Evolutionary conservation across 139 green algal species (phyloP), one percentile per base, ranked within the genome.

Genomic region (Haematococcus lacustris): DNA sequence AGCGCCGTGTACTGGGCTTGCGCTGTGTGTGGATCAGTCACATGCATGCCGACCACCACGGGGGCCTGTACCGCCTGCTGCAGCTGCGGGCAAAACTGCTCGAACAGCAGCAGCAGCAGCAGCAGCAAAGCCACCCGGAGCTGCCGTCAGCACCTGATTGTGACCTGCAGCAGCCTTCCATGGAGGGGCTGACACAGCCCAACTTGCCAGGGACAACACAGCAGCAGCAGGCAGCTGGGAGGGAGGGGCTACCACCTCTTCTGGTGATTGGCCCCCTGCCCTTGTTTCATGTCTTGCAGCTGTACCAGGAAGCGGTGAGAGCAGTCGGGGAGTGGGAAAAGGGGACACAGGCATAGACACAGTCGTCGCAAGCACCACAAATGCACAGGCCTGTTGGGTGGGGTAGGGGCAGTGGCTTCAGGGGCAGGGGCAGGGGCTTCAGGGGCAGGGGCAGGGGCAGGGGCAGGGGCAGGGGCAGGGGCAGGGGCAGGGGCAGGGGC

Each of bases 41-140:
- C 85, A 96, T 98, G 75, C 95, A 99, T 68, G 95, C 94, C 1
- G 95, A 99, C 80, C 95, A 99, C 81, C 94, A 98, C 77, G 88
- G 91, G 1, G 95, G 93, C 4, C 76, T 98, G 71, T 85, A 89
- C 47, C 70, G 74, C 1, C 76, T 93, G 70, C 71, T 93, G 71
- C 71, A 79, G 66, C 79, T 83, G 68, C 77, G 88, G 2, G 68
- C 80, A 62, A 47, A 79, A 71, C 79, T 81, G n/a, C 59, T 92
- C 70, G 80, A 78, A 9, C 40, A n/a, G 13, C 47, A 13, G 13
- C 47, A n/a, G 13, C 47, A 57, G 47, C 47, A n/a, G n/a, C n/a
- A n/a, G n/a, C n/a, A n/a, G n/a, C n/a, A n/a, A n/a, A n/a, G n/a
- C n/a, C n/a, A n/a, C 13, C 47, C 47, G 13, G 21, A 57, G 21